A percentile compares a stretch with the other conserved stretches of the same genome.
These are phyloP conservation scores for Phytophthora pini DNA, from an alignment of 352 stramenopile genomes.

Conservation along the genomic window DNA sequence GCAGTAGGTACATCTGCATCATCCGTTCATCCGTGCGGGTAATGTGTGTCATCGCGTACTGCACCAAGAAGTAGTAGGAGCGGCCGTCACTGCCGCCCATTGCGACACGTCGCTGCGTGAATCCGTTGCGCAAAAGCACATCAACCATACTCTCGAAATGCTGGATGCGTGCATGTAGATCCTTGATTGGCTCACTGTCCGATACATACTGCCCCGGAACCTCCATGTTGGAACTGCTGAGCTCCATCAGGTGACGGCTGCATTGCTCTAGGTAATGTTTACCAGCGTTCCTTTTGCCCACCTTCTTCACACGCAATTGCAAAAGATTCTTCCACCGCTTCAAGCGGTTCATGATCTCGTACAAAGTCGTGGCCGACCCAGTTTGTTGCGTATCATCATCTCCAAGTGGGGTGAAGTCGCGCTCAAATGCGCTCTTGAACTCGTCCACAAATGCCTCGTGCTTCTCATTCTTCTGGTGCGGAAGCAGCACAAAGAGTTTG, in stretches of 20 bases:
- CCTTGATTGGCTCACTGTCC: constrained; percentile 92
- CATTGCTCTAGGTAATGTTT: constrained; percentile 88
- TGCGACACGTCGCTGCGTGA: constrained; percentile 91
- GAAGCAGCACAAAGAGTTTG: constrained; percentile 90
- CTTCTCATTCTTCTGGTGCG: constrained; percentile 90
- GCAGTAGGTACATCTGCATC: constrained; percentile 93
- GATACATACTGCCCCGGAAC: constrained; percentile 93
- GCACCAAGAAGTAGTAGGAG: constrained; percentile 92
- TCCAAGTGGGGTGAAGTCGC: constrained; percentile 71
- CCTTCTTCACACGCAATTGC: constrained; percentile 81
- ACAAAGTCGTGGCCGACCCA: constrained; percentile 59
- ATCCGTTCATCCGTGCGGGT: constrained; percentile 95
- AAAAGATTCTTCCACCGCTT: constrained; percentile 93
- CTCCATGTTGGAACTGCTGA: constrained; percentile 89
- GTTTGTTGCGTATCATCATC: constrained; percentile 33
- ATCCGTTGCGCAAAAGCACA: constrained; percentile 86
- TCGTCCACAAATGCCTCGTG: constrained; percentile 88
- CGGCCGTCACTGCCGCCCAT: constrained; percentile 91
- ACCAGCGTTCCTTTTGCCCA: constrained; percentile 71
- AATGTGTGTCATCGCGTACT: constrained; percentile 94
- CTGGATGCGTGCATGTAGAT: constrained; percentile 91
- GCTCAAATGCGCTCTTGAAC: constrained; percentile 88
- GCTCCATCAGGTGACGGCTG: constrained; percentile 90
- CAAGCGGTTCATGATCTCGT: constrained; percentile 89
- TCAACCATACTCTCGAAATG: constrained; percentile 91